Percentiles rank a stretch among this genome's conserved stretches.
Conservation (phyloP, 2,329 filamentous ascomycete genomes). For the Atkinsonella texensis region DNA sequence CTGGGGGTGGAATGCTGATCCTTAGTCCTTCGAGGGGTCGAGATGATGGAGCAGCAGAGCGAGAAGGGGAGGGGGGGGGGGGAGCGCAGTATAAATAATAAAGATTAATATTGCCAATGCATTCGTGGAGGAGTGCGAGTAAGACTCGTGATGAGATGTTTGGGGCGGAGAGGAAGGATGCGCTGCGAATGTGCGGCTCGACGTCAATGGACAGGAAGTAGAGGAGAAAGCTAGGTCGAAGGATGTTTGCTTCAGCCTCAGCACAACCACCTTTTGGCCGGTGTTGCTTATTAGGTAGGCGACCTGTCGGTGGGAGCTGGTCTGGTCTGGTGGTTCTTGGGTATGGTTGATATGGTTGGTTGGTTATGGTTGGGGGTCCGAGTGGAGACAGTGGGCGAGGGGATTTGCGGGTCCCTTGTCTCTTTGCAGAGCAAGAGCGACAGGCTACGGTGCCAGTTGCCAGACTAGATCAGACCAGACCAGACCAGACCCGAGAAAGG, state of each 20-base stretch:
- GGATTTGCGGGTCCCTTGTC: neutral
- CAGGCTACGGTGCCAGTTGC: neutral
- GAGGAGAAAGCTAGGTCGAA: slow-evolving; percentile 3
- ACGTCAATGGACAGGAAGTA: slow-evolving; percentile 4
- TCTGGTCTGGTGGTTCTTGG: slow-evolving; percentile 1
- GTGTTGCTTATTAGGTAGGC: slow-evolving; percentile 2
- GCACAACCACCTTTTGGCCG: neutral
- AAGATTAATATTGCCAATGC: neutral
- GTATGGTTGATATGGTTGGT: neutral
- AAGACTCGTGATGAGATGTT: neutral
- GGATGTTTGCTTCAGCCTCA: slow-evolving; percentile 9
- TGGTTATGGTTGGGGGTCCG: slow-evolving; percentile 1
- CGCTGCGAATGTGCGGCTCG: slow-evolving; percentile 3
- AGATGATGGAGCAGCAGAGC: neutral
- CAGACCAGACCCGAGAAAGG: neutral
- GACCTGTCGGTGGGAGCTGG: slow-evolving; percentile 1
- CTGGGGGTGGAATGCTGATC: neutral
- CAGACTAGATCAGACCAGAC: neutral
- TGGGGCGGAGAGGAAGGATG: neutral
- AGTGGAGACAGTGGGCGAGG: slow-evolving; percentile 5
- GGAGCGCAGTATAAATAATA: no score
- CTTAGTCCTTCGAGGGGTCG: neutral
- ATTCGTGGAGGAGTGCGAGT: neutral
- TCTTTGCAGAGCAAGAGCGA: neutral
- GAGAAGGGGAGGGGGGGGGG: neutral